Evolutionary conservation across 2,329 filamentous ascomycete species (phyloP), one percentile per base, ranked within the genome.

Genomic region (Epichloe festucae): DNA sequence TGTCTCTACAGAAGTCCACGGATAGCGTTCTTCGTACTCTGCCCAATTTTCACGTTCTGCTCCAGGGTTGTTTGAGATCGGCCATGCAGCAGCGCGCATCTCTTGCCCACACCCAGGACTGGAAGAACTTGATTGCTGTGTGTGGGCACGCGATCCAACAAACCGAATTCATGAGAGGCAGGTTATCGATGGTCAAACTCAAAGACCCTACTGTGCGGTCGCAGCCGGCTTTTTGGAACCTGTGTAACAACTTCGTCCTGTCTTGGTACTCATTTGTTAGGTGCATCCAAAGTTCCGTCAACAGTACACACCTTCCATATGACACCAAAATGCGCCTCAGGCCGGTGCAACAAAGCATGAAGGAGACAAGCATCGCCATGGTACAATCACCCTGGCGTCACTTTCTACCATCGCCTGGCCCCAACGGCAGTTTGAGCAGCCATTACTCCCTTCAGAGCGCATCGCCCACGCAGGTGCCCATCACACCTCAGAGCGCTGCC

Each of bases 401-500:
- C 50, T 67, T 75, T 41, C 53, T 68, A 51, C 60, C 52, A 21
- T 59, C 53, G 5, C 51, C 52, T 4, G 46, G 52, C 6, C 52
- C 53, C 15, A 47, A 51, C 15, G 52, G 53, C 39, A 58, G 59
- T 40, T 54, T 59, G 7, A 55, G 56, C 17, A 53, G 54, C 8
- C 53, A 57, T 14, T 62, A 55, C 49, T 56, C 59, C 12, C 57
- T 59, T 21, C 57, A 62, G 17, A 57, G 58, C 41, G 58, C 61
- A 52, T 66, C 64, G 19, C 62, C 58, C 56, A 52, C 62, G 55
- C 60, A 64, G 50, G 62, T 72, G 39, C 89, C 90, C 8, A 89
- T 93, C 61, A 96, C 90, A 1, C 90, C 91, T 7, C 78, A 95
- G 55, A 93, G 87, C 59, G 90, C 89, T 15, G 90, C 90, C 1